A percentile compares a stretch with the other conserved stretches of the same genome.
These are phyloP conservation scores for Musa troglodytarum DNA, from an alignment of 176 grass and related monocot species.

Conservation along the genomic window DNA sequence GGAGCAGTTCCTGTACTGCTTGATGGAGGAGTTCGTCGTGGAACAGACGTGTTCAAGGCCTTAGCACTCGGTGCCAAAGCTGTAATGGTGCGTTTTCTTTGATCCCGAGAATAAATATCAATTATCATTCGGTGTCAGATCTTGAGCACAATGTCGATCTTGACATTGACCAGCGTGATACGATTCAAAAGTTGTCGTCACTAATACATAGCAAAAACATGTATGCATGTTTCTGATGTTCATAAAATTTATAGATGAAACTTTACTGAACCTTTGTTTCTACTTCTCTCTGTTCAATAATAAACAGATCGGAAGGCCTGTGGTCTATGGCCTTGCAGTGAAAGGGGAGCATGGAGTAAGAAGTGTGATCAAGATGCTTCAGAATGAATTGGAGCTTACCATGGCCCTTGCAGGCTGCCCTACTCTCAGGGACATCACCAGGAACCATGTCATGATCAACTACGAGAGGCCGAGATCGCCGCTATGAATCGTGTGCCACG, in stretches of 20 bases:
- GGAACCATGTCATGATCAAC: constrained; percentile 45
- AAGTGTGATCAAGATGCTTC: constrained; percentile 75
- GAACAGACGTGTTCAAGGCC: constrained; percentile 76
- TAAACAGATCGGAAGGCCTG: constrained; percentile 55
- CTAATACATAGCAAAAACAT: too few species aligned
- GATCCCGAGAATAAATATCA: neutral
- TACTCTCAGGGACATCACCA: constrained; percentile 42
- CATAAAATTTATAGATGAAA: neutral
- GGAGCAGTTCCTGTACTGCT: constrained; percentile 66
- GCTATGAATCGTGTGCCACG: constrained; percentile 21
- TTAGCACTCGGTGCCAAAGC: constrained; percentile 63
- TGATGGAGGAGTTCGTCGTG: constrained; percentile 73
- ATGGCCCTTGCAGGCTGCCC: constrained; percentile 76
- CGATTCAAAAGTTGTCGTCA: too few species aligned
- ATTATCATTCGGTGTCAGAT: neutral
- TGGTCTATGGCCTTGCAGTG: constrained; percentile 64
- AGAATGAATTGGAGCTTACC: constrained; percentile 51
- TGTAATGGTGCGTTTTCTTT: constrained; percentile 42
- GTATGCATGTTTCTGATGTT: too few species aligned
- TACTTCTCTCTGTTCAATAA: neutral
- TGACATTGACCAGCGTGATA: too few species aligned
- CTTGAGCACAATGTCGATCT: too few species aligned
- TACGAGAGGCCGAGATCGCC: constrained; percentile 48
- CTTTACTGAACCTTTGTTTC: neutral
- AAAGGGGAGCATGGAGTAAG: constrained; percentile 51